Base-by-base conservation (phyloP, 1,284 basidiomycete genomes). In the Trametes hirsuta region DNA sequence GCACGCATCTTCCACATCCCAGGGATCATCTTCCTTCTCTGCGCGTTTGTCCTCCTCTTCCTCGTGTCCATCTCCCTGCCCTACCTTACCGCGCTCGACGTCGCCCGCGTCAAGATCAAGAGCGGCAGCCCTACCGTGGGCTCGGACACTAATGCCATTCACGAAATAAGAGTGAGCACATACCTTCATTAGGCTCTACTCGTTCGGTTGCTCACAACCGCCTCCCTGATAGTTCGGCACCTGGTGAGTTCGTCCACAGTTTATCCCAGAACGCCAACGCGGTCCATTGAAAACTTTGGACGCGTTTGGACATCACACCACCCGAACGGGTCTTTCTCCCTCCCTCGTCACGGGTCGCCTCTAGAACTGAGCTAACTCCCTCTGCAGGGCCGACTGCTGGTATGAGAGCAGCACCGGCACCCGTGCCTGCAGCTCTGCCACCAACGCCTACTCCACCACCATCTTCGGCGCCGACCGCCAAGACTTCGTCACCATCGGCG, bases 41-140 rank as follows among this genome's bases (percentile, higher is more conserved):
- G 72, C 53, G 88, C 90, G 30, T 81, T 90, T 61, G 79, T 88
- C 4, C 81, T 91, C 56, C 82, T 81, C 67, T 77, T 91, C 71
- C 74, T 92, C 63, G 82, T 85, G 46, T 85, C 88, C 21, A 79
- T 92, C 50, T 91, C 89, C 4, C 75, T 91, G 6, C 90, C 90
- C 1, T 85, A 76, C 73, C 75, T 91, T 30, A 76, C 83, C 35
- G 81, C 79, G 0, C 75, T 91, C 62, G 90, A 91, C 72, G 77
- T 91, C 66, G 78, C 81, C 3, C 84, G 88, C 36, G 78, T 82
- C 6, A 77, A 82, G 55, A 85, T 85, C 59, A 75, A 70, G 9
- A 69, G 68, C 21, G 72, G 72, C 11, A 56, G 41, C 12, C 60
- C 72, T 36, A 70, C 75, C 37, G 62, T 65, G 12, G 71, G 77